Percentiles rank a stretch among this genome's conserved stretches.
Evolutionary conservation across 345 rosid genomes (phyloP).

Genomic region (Psidium guajava): DNA sequence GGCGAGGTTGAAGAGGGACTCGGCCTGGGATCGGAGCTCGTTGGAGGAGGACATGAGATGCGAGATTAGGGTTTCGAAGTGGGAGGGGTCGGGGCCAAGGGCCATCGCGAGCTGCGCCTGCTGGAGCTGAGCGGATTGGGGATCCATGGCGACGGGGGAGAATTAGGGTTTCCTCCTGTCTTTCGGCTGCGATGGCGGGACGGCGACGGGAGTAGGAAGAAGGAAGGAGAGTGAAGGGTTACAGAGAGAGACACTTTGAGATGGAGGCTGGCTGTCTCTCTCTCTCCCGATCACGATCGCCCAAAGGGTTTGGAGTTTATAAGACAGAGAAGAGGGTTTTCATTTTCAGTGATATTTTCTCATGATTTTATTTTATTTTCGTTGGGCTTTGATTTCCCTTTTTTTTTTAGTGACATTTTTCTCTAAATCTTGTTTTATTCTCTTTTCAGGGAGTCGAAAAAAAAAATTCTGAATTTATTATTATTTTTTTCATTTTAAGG

Average conservation of each 20-base stretch:
- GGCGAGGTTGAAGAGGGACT: too few species aligned
- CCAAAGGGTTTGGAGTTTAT: background rate
- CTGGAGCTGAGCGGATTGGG: constrained; percentile 63
- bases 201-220: background rate
- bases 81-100: constrained; percentile 72
- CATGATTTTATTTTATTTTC: background rate
- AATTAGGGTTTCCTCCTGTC: too few species aligned
- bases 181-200: background rate
- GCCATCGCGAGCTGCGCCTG: constrained; percentile 75
- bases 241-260: background rate
- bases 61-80: constrained; percentile 77
- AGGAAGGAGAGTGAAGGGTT: background rate
- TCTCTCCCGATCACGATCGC: background rate
- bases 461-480: too few species aligned
- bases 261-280: background rate
- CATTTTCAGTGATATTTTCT: background rate
- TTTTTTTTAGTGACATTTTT: background rate
- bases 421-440: too few species aligned
- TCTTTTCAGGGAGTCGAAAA: too few species aligned
- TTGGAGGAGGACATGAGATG: constrained; percentile 55
- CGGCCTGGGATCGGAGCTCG: too few species aligned
- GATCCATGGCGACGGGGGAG: constrained; percentile 36
- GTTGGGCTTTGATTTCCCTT: background rate
- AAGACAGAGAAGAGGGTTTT: background rate
- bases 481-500: too few species aligned